Conservation (phyloP, 2,329 filamentous ascomycete species). For the Nectriaceae sp. region DNA sequence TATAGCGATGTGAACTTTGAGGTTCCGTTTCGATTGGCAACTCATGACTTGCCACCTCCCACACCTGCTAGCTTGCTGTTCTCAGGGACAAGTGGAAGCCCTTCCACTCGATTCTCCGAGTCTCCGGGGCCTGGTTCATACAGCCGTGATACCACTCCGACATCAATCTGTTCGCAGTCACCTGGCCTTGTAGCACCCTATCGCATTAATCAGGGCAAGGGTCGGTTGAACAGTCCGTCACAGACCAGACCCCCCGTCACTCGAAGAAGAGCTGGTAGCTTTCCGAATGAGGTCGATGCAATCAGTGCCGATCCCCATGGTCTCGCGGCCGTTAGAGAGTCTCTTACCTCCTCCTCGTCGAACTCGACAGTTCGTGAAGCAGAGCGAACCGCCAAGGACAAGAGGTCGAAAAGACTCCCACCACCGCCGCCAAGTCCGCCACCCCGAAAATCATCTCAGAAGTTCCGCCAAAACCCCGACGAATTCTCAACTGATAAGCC, state of each 20-base stretch:
- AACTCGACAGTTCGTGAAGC: constrained; percentile 65
- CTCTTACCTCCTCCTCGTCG: constrained; percentile 71
- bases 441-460: constrained; percentile 62
- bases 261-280: constrained; percentile 57
- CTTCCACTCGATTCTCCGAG: constrained; percentile 74
- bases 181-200: constrained; percentile 58
- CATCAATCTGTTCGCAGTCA: constrained; percentile 75
- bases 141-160: constrained; percentile 77
- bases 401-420: constrained; percentile 45
- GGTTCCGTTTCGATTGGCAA: constrained; percentile 58
- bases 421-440: constrained; percentile 61
- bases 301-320: constrained; percentile 54
- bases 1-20: constrained; percentile 43
- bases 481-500: constrained; percentile 42
- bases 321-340: constrained; percentile 68
- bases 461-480: constrained; percentile 44
- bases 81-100: constrained; percentile 67
- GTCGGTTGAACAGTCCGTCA: constrained; percentile 56
- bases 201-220: constrained; percentile 47
- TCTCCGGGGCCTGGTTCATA: constrained; percentile 70
- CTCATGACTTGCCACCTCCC: constrained; percentile 66
- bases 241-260: constrained; percentile 62
- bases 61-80: constrained; percentile 58
- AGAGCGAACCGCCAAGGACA: constrained; percentile 43
- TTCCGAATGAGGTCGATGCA: constrained; percentile 50